These are phyloP conservation scores for Nicotiana tabacum DNA, from an alignment of 257 asterid species.

Conservation along the genomic window DNA sequence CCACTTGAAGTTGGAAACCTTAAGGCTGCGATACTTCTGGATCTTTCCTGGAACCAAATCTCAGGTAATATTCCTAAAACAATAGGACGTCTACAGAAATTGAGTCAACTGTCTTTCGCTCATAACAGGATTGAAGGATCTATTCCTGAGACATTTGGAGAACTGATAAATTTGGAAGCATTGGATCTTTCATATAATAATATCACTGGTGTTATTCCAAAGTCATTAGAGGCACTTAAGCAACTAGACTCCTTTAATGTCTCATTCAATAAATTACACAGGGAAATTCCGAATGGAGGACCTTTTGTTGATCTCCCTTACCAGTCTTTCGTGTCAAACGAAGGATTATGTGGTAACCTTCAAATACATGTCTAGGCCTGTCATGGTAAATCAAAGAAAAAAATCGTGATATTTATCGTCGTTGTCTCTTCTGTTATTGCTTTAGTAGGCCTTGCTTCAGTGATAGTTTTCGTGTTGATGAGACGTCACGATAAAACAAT, in stretches of 20 bases:
- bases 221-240: constrained; percentile 8
- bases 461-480: constrained; percentile 3
- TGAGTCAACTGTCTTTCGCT: constrained; percentile 16
- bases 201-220: constrained; percentile 27
- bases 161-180: constrained; percentile 6
- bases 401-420: neutral
- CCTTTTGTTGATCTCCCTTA: neutral
- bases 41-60: constrained; percentile 29
- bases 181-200: constrained; percentile 29
- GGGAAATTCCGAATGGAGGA: neutral
- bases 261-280: neutral
- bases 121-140: constrained; percentile 21
- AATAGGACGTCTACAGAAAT: neutral
- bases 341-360: neutral
- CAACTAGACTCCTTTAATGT: neutral
- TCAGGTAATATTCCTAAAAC: constrained; percentile 27
- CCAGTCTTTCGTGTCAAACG: neutral
- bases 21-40: neutral
- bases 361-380: neutral
- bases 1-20: constrained; percentile 25
- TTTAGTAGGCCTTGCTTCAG: neutral
- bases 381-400: neutral
- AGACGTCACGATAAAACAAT: neutral
- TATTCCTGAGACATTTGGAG: constrained; percentile 20
- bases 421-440: neutral